Evolutionary conservation across 768 basidiomycete species (phyloP).

Genomic region (Podaxis sp.): DNA sequence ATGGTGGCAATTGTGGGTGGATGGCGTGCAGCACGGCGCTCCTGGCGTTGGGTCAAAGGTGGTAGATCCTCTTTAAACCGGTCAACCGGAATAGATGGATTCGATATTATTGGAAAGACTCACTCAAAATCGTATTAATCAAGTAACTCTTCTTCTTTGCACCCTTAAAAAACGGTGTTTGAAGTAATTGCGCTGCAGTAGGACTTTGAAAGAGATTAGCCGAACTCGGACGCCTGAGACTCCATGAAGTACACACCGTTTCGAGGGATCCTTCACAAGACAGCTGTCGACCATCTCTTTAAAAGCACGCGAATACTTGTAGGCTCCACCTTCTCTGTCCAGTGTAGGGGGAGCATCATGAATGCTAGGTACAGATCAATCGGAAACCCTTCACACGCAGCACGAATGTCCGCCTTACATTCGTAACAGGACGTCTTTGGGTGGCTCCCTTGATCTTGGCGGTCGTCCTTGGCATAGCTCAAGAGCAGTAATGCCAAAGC

Average conservation of each 20-base stretch:
- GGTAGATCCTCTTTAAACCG: constrained; percentile 57
- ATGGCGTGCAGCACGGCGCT: constrained; percentile 50
- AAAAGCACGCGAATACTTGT: constrained; percentile 79
- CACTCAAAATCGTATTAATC: constrained; percentile 72
- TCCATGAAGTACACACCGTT: constrained; percentile 48
- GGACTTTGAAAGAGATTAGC: constrained; percentile 46
- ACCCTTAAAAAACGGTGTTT: constrained; percentile 74
- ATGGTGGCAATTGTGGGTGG: constrained; percentile 45
- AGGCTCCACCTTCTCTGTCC: constrained; percentile 65
- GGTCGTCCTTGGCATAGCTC: constrained; percentile 88
- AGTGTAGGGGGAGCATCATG: constrained; percentile 78
- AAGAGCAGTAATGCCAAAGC: constrained; percentile 92
- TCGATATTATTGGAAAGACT: constrained; percentile 4
- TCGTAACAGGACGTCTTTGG: constrained; percentile 72
- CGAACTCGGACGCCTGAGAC: not conserved
- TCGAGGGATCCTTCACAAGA: constrained; percentile 79
- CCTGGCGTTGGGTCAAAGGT: constrained; percentile 71
- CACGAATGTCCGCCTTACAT: constrained; percentile 40
- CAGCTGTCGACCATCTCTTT: constrained; percentile 84
- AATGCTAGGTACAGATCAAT: constrained; percentile 43
- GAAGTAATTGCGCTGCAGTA: constrained; percentile 73
- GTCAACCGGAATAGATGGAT: not conserved
- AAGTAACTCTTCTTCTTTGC: constrained; percentile 82
- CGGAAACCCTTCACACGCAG: not conserved
- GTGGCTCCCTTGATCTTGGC: constrained; percentile 76